Conservation (phyloP, 2,329 filamentous ascomycete species). For the Pseudonectria foliicola region DNA sequence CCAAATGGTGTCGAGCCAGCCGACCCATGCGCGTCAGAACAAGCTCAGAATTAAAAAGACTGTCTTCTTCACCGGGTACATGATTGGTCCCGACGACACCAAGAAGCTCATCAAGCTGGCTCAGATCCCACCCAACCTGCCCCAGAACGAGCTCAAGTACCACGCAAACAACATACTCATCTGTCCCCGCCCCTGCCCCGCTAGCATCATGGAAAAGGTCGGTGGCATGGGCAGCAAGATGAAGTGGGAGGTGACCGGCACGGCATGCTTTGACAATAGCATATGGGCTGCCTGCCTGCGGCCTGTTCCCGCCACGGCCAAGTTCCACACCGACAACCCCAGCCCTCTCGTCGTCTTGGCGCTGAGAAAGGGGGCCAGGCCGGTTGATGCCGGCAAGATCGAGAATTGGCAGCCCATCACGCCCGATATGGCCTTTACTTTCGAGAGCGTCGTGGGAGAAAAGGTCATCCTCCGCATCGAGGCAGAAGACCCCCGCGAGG, state of each 20-base stretch:
- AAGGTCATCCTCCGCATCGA: conserved; percentile 80
- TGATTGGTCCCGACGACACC: conserved; percentile 66
- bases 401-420: conserved; percentile 74
- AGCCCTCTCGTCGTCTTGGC: conserved; percentile 78
- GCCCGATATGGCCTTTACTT: conserved; percentile 62
- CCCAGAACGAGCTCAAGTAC: conserved; percentile 66
- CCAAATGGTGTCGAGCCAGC: conserved; percentile 31
- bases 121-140: conserved; percentile 51
- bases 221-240: conserved; percentile 81
- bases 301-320: conserved; percentile 60
- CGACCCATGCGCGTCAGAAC: conserved; percentile 29
- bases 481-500: conserved; percentile 55
- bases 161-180: conserved; percentile 92
- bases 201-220: conserved; percentile 69
- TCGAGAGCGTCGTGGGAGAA: conserved; percentile 80
- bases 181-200: conserved; percentile 66
- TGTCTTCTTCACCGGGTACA: conserved; percentile 88
- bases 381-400: conserved; percentile 75
- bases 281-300: conserved; percentile 81
- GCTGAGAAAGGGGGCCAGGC: conserved; percentile 65
- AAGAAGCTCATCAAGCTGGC: conserved; percentile 66
- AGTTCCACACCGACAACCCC: conserved; percentile 71
- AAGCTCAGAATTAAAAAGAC: conserved; percentile 72
- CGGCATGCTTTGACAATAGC: conserved; percentile 67
- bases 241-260: conserved; percentile 74